Conservation (phyloP, 495 filamentous ascomycete genomes). For the Tuber aestivum region DNA sequence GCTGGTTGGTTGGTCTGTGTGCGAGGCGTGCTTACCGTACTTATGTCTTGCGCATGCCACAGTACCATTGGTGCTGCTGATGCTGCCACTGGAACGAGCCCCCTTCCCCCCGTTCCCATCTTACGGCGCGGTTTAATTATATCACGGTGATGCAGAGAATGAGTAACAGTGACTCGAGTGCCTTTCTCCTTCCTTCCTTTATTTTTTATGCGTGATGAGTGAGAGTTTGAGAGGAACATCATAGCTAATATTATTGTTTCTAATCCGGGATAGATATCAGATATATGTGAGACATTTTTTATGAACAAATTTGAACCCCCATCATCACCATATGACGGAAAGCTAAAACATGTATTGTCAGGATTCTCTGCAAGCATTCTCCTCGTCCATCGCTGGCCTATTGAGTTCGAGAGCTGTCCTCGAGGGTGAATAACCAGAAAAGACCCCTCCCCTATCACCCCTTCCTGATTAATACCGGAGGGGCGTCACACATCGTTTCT, state of each 20-base stretch:
- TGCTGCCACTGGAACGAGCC: background rate
- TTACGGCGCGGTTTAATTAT: background rate
- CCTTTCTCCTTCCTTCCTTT: background rate
- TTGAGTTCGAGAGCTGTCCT: constrained; percentile 84
- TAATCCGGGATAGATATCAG: constrained; percentile 56
- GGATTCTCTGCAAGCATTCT: constrained; percentile 96
- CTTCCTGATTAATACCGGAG: background rate
- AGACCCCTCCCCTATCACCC: background rate
- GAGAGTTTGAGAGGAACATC: background rate
- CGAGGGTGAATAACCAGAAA: constrained; percentile 54
- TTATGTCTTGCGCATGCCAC: background rate
- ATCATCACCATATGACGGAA: background rate
- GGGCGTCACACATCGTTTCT: constrained; percentile 19
- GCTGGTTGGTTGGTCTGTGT: background rate
- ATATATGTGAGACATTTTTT: constrained; percentile 53
- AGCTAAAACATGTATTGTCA: constrained; percentile 40
- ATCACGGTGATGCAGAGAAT: background rate
- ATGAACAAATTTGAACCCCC: background rate
- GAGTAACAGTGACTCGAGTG: background rate
- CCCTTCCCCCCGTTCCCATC: background rate
- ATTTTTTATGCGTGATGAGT: background rate
- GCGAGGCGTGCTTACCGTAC: background rate
- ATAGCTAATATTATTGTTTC: constrained; percentile 1
- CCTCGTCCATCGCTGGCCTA: constrained; percentile 83
- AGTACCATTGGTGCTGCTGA: background rate